phyloP scores from a whole-genome alignment of 1,139 yeast genomes.

The Trichomonascaceae sp. region DNA sequence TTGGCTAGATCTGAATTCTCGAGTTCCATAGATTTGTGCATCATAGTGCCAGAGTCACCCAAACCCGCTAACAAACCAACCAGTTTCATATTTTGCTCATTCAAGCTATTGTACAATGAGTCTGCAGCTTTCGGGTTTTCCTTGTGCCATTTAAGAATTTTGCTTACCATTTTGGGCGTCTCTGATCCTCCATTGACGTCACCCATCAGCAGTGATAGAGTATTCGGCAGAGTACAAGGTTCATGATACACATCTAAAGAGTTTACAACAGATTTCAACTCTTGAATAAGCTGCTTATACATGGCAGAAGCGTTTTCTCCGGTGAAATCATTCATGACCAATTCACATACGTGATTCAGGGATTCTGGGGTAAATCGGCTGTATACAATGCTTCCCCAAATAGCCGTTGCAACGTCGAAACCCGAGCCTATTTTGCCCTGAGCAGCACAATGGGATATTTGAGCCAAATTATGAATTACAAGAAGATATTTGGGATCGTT shows the following conservation, averaged over 20 bases:
- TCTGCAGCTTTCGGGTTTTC: constrained; percentile 46
- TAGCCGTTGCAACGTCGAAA: constrained; percentile 94
- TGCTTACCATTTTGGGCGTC: constrained; percentile 82
- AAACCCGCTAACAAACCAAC: constrained; percentile 40
- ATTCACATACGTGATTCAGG: constrained; percentile 15
- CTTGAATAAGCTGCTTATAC: constrained; percentile 14
- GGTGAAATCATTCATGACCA: background rate
- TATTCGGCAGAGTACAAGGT: constrained; percentile 59
- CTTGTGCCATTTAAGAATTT: constrained; percentile 65
- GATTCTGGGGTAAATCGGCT: constrained; percentile 48
- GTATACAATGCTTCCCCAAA: constrained; percentile 82
- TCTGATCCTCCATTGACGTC: constrained; percentile 90
- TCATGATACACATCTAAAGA: constrained; percentile 50
- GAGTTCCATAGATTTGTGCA: constrained; percentile 5
- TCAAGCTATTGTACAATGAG: constrained; percentile 49
- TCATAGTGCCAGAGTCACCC: constrained; percentile 6
- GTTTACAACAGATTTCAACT: constrained; percentile 40
- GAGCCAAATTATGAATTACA: constrained; percentile 73
- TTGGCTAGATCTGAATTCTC: background rate
- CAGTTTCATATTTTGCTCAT: constrained; percentile 52
- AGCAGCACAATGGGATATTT: constrained; percentile 85
- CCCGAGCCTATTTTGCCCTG: constrained; percentile 96
- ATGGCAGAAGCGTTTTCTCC: background rate
- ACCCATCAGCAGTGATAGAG: constrained; percentile 75
- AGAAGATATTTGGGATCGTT: constrained; percentile 7